Conservation (phyloP, 495 filamentous ascomycete species). For the Mytilinidion resinicola region DNA sequence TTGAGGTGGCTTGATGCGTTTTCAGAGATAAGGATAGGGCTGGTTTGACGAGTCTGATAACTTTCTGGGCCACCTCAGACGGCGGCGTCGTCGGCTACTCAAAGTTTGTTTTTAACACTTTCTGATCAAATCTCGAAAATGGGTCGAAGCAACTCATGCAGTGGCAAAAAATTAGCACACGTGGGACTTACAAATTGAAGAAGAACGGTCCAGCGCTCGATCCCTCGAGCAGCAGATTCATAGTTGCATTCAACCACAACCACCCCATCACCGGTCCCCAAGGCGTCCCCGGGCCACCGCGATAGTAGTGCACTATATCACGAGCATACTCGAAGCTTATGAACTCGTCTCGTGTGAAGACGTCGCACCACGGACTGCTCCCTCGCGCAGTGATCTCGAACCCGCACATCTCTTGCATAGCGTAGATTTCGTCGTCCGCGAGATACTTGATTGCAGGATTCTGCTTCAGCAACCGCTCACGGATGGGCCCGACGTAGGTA, state of each 20-base stretch:
- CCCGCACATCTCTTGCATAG: constrained; percentile 59
- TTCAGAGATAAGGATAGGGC: too few species aligned
- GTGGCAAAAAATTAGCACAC: too few species aligned
- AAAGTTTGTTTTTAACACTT: too few species aligned
- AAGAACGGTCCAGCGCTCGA: constrained; percentile 46
- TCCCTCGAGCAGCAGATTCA: constrained; percentile 44
- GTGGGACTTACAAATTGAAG: constrained; percentile 51
- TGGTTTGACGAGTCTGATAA: too few species aligned
- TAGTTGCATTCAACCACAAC: constrained; percentile 57
- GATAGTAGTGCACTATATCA: constrained; percentile 55
- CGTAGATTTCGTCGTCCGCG: constrained; percentile 46
- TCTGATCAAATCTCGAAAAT: too few species aligned
- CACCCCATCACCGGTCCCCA: constrained; percentile 55
- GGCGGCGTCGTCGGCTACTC: neutral
- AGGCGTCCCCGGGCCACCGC: constrained; percentile 53
- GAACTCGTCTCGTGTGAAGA: constrained; percentile 54
- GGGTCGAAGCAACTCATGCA: too few species aligned
- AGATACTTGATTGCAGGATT: constrained; percentile 38
- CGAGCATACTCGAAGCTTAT: constrained; percentile 54
- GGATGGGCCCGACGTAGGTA: constrained; percentile 45
- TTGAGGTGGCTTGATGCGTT: neutral
- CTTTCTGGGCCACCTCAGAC: too few species aligned
- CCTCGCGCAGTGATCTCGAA: constrained; percentile 53
- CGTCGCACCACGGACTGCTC: constrained; percentile 50
- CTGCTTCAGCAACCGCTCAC: constrained; percentile 40